phyloP scores from a whole-genome alignment of 306 rosid species.

The Trichosanthes cucumerina region DNA sequence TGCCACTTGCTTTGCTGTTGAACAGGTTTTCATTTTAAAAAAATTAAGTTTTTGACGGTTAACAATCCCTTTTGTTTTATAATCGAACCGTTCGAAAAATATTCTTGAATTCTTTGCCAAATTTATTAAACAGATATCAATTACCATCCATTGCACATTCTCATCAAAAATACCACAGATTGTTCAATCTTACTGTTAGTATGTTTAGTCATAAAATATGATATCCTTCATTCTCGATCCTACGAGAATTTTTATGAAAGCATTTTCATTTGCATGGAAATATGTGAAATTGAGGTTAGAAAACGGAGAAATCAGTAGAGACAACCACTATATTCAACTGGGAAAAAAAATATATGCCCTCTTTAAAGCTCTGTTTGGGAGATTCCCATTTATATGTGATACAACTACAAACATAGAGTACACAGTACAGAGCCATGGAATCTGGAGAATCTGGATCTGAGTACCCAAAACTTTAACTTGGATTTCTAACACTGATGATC shows the following conservation, averaged over 20 bases:
- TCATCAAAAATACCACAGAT: neutral
- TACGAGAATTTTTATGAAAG: neutral
- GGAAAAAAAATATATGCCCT: neutral
- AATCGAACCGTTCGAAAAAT: too few species aligned
- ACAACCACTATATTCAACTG: neutral
- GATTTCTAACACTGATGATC: conserved; percentile 12
- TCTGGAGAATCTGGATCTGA: neutral
- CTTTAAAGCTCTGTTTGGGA: conserved; percentile 9
- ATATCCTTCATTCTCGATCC: too few species aligned
- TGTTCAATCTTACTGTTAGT: neutral
- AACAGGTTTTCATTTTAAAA: too few species aligned
- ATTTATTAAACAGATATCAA: neutral
- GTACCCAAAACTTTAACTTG: conserved; percentile 1
- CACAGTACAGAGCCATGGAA: conserved; percentile 12
- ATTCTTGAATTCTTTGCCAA: neutral
- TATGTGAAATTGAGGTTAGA: neutral
- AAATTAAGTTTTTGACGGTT: neutral
- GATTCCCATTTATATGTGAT: conserved; percentile 20
- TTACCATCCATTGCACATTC: neutral
- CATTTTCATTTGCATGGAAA: too few species aligned
- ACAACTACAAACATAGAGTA: conserved; percentile 23
- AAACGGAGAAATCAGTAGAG: neutral
- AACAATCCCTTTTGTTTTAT: neutral
- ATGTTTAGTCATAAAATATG: too few species aligned
- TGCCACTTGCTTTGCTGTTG: too few species aligned